A percentile compares a stretch with the other conserved stretches of the same genome.
Evolutionary conservation across 2,329 filamentous ascomycete species (phyloP).

Genomic region (Colletotrichum falcatum): DNA sequence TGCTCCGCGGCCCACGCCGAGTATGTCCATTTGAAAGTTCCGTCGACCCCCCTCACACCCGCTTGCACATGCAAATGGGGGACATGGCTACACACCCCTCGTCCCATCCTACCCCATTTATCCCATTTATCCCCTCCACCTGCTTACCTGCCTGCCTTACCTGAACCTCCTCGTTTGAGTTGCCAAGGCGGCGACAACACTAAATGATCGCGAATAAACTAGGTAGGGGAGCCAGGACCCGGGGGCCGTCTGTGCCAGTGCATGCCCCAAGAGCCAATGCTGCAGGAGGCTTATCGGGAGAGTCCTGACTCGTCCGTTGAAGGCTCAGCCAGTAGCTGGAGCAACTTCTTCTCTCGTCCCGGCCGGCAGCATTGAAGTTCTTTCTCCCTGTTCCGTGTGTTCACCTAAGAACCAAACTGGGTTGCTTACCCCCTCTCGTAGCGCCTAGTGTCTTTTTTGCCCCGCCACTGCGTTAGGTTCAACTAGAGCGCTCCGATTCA

Average conservation of each 20-base stretch:
- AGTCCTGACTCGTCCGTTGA: constrained; percentile 41
- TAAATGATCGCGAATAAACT: constrained; percentile 20
- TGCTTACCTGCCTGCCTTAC: constrained; percentile 13
- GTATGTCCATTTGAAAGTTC: constrained; percentile 5
- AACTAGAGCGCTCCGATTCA: constrained; percentile 24
- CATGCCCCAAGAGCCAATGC: constrained; percentile 23
- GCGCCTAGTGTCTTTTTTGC: constrained; percentile 15
- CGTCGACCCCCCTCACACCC: constrained; percentile 4
- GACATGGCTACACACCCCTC: constrained; percentile 32
- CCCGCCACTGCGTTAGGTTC: constrained; percentile 28
- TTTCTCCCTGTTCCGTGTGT: constrained; percentile 4
- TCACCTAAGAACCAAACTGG: neutral
- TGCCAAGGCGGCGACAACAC: constrained; percentile 29
- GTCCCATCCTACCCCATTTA: constrained; percentile 22
- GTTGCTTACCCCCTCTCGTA: neutral
- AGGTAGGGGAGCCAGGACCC: constrained; percentile 18
- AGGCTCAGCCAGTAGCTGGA: constrained; percentile 12
- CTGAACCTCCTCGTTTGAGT: constrained; percentile 30
- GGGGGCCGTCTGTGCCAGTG: constrained; percentile 20
- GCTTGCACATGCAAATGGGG: constrained; percentile 40
- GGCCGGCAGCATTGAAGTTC: constrained; percentile 15
- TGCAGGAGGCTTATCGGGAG: constrained; percentile 28
- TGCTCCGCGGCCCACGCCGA: constrained; percentile 9
- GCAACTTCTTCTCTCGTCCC: neutral
- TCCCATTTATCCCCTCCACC: constrained; percentile 4